Conservation (phyloP, 139 green algal species). For the Micractinium sp. region DNA sequence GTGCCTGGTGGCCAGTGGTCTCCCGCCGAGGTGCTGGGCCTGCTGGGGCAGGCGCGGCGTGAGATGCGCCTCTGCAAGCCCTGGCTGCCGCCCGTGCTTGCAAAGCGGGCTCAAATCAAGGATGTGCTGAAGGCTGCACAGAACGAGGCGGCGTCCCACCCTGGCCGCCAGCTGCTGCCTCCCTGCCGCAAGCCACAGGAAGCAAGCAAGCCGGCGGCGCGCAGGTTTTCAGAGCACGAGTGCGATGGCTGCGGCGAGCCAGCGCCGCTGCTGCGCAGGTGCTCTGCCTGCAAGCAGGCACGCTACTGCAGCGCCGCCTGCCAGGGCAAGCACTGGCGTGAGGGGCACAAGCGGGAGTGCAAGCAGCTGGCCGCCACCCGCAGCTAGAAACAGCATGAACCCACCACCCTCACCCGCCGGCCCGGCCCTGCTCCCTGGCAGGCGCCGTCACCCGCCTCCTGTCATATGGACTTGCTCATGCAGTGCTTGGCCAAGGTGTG, state of each 20-base stretch:
- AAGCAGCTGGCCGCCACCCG: not conserved
- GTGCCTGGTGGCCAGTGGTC: not conserved
- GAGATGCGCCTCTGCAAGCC: not conserved
- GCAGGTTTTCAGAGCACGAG: not conserved
- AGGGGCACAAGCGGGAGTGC: not conserved
- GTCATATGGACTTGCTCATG: no score
- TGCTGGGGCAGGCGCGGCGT: not conserved
- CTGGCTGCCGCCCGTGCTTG: not conserved
- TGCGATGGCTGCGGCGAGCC: not conserved
- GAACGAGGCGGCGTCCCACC: no score
- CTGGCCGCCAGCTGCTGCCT: not conserved
- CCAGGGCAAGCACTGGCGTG: not conserved
- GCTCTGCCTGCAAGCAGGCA: not conserved
- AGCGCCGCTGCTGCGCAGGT: not conserved
- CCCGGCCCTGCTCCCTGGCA: no score
- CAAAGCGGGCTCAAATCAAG: not conserved
- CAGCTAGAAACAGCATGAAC: not conserved
- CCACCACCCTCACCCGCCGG: no score
- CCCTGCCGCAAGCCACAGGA: no score
- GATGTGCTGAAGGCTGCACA: not conserved
- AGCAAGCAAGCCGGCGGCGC: not conserved
- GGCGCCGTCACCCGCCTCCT: no score
- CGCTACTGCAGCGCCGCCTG: not conserved
- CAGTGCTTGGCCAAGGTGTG: no score
- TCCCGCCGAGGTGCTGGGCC: not conserved